phyloP scores from a whole-genome alignment of 345 rosid species.

The Populus euphratica region DNA sequence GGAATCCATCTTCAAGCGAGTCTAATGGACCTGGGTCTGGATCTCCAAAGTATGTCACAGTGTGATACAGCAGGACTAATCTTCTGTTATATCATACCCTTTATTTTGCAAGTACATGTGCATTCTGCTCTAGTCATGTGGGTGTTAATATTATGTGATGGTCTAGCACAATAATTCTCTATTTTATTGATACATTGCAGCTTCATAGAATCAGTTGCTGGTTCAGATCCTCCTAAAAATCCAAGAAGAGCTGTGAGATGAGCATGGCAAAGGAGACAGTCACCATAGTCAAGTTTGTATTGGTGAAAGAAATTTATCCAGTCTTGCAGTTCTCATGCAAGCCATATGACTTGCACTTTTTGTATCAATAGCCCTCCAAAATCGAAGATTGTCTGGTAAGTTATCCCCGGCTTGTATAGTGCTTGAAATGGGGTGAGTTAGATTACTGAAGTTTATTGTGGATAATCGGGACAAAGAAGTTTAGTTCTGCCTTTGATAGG shows the following conservation, averaged over 20 bases:
- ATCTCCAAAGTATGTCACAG: constrained; percentile 41
- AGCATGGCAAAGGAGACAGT: constrained; percentile 4
- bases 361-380: constrained; percentile 9
- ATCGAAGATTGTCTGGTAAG: constrained; percentile 21
- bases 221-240: constrained; percentile 36
- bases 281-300: not conserved
- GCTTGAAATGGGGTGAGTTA: constrained; percentile 12
- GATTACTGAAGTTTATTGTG: constrained; percentile 21
- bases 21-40: constrained; percentile 33
- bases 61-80: not conserved
- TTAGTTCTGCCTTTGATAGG: not conserved
- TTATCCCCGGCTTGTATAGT: constrained; percentile 24
- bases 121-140: not conserved
- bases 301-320: not conserved
- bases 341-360: constrained; percentile 11
- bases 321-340: constrained; percentile 5
- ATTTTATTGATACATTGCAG: constrained; percentile 30
- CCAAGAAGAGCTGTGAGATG: constrained; percentile 31
- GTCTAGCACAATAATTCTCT: not conserved
- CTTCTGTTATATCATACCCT: not conserved
- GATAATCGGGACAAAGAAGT: not conserved
- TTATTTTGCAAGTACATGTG: not conserved
- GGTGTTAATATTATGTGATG: not conserved
- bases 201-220: constrained; percentile 44
- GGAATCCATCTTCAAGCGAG: constrained; percentile 42